A percentile compares a stretch with the other conserved stretches of the same genome.
Evolutionary conservation across 2,329 filamentous ascomycete species (phyloP).

Genomic region (Phyllosticta paracitricarpa): DNA sequence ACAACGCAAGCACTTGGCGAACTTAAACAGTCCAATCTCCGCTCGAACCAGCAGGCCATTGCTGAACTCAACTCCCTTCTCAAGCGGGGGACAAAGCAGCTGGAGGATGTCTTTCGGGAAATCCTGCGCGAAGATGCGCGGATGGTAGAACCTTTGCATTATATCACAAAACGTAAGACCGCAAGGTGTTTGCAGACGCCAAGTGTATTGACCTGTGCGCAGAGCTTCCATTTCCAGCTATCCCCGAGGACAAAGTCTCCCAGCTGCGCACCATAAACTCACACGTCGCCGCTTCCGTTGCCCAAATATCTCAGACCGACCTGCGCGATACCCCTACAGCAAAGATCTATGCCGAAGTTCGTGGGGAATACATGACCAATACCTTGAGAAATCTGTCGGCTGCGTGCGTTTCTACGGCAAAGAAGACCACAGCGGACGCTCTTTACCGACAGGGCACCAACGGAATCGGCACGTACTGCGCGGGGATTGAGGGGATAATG

Average conservation of each 20-base stretch:
- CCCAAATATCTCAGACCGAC: conserved; percentile 36
- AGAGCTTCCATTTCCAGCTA: conserved; percentile 66
- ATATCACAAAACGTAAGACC: conserved; percentile 72
- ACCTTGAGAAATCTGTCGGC: conserved; percentile 79
- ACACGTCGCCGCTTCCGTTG: conserved; percentile 56
- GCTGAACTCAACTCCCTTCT: conserved; percentile 68
- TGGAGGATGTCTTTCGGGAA: conserved; percentile 76
- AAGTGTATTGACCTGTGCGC: conserved; percentile 7
- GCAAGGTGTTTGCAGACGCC: neutral
- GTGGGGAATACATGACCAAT: conserved; percentile 74
- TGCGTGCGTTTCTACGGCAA: conserved; percentile 71
- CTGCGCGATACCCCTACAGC: conserved; percentile 57
- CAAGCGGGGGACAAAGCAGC: conserved; percentile 66
- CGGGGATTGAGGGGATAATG: conserved; percentile 79
- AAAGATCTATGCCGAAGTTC: conserved; percentile 74
- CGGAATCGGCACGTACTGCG: conserved; percentile 81
- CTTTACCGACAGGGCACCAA: conserved; percentile 84
- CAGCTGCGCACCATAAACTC: conserved; percentile 69
- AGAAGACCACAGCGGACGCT: conserved; percentile 61
- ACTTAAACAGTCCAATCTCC: conserved; percentile 81
- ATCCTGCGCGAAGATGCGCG: conserved; percentile 68
- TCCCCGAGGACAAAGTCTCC: conserved; percentile 67
- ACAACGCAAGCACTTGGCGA: conserved; percentile 75
- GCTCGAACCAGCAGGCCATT: conserved; percentile 83
- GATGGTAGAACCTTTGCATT: conserved; percentile 76